Percentiles rank a stretch among this genome's conserved stretches.
Conservation (phyloP, 2,329 filamentous ascomycete genomes). For the Sporothrix inflata region DNA sequence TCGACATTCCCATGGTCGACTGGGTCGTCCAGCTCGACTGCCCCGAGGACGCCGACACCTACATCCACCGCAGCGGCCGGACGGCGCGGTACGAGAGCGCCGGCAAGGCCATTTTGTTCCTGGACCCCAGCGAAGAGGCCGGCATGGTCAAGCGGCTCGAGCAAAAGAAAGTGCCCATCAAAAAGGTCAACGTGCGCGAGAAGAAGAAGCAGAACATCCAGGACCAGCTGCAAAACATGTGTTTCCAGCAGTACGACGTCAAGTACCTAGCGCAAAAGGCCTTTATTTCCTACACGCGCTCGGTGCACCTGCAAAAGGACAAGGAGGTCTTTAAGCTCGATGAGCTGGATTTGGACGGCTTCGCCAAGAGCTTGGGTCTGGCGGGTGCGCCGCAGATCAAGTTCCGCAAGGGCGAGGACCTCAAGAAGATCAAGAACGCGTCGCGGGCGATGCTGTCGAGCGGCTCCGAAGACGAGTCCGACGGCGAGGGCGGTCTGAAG, state of each 20-base stretch:
- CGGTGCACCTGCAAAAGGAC: constrained; percentile 84
- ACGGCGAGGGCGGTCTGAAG: constrained; percentile 46
- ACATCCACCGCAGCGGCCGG: constrained; percentile 93
- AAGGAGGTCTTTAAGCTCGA: constrained; percentile 89
- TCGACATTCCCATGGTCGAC: constrained; percentile 95
- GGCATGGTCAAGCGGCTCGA: constrained; percentile 87
- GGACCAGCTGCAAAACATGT: constrained; percentile 88
- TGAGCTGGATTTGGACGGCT: constrained; percentile 82
- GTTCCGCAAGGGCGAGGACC: constrained; percentile 86
- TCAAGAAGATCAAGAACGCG: constrained; percentile 85
- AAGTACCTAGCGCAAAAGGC: constrained; percentile 97
- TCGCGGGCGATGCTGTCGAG: constrained; percentile 68
- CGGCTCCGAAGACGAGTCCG: constrained; percentile 60
- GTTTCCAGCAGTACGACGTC: constrained; percentile 89
- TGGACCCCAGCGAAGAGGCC: constrained; percentile 88
- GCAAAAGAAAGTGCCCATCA: constrained; percentile 86
- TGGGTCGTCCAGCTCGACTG: constrained; percentile 99
- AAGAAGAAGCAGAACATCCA: constrained; percentile 88
- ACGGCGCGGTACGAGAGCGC: constrained; percentile 92
- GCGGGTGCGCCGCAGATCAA: constrained; percentile 92
- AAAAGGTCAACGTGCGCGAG: constrained; percentile 81
- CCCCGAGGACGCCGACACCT: constrained; percentile 94
- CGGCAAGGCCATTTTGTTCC: constrained; percentile 84
- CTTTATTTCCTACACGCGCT: constrained; percentile 86
- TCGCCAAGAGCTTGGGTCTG: constrained; percentile 80